A percentile compares a stretch with the other conserved stretches of the same genome.
Conservation (phyloP, 345 rosid genomes). For the Dipteronia sinensis region DNA sequence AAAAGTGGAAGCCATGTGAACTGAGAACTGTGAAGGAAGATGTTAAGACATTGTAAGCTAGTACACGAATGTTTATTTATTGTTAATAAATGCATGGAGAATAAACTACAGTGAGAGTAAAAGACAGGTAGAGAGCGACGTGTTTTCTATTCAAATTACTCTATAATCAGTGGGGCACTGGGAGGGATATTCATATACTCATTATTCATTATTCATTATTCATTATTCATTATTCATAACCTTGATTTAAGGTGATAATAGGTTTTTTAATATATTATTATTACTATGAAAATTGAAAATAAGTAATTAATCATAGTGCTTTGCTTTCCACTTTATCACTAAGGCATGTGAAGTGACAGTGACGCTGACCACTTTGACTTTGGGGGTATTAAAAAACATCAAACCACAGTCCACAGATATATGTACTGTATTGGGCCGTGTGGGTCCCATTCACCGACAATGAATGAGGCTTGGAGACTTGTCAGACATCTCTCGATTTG, state of each 20-base stretch:
- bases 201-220: no score
- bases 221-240: not conserved
- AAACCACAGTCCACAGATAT: not conserved
- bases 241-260: not conserved
- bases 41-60: not conserved
- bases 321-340: not conserved
- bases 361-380: not conserved
- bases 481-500: no score
- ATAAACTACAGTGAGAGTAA: not conserved
- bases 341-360: not conserved
- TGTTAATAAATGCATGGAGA: not conserved
- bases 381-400: not conserved
- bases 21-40: no score
- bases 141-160: not conserved
- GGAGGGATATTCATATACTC: no score
- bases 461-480: not conserved
- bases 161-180: not conserved
- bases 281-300: not conserved
- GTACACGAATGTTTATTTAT: not conserved
- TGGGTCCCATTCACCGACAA: slow-evolving; percentile 8
- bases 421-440: not conserved
- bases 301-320: not conserved
- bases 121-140: not conserved
- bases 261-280: not conserved
- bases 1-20: not conserved